Percentiles rank a stretch among this genome's conserved stretches.
Evolutionary conservation across 306 rosid genomes (phyloP).

Genomic region (Acmispon strigosus): DNA sequence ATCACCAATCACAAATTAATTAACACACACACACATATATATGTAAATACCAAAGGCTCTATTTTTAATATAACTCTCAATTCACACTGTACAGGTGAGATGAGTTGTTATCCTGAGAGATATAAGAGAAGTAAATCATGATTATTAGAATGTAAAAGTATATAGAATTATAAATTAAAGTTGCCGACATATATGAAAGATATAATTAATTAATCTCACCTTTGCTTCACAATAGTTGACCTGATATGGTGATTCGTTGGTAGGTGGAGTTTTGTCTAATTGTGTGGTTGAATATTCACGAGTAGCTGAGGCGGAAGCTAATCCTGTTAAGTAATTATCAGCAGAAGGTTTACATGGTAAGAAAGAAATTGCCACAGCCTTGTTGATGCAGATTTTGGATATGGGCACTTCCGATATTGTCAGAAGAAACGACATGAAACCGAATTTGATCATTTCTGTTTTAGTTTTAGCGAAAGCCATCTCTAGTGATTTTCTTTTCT

Average conservation of each 20-base stretch:
- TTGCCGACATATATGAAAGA: no score
- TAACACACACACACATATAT: no score
- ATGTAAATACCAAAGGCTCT: no score
- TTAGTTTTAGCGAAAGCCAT: conserved; percentile 48
- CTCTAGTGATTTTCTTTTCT: conserved; percentile 38
- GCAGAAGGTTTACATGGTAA: conserved; percentile 41
- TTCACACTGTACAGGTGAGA: no score
- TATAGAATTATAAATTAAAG: no score
- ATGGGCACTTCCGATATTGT: conserved; percentile 42
- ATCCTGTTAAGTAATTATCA: not conserved
- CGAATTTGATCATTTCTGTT: conserved; percentile 60
- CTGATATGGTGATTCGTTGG: not conserved
- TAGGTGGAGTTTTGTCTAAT: not conserved
- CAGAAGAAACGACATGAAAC: conserved; percentile 53
- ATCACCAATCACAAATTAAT: not conserved
- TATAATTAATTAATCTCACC: conserved; percentile 18
- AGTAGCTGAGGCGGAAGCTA: conserved; percentile 9
- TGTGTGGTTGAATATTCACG: not conserved
- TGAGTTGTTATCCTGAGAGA: no score
- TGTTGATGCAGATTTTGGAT: conserved; percentile 51
- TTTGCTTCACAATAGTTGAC: conserved; percentile 37
- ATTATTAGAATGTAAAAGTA: no score
- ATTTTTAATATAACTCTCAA: no score
- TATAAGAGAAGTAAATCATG: no score
- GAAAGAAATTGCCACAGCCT: conserved; percentile 30